phyloP scores from a whole-genome alignment of 306 rosid genomes.

The Adenanthera pavonina region DNA sequence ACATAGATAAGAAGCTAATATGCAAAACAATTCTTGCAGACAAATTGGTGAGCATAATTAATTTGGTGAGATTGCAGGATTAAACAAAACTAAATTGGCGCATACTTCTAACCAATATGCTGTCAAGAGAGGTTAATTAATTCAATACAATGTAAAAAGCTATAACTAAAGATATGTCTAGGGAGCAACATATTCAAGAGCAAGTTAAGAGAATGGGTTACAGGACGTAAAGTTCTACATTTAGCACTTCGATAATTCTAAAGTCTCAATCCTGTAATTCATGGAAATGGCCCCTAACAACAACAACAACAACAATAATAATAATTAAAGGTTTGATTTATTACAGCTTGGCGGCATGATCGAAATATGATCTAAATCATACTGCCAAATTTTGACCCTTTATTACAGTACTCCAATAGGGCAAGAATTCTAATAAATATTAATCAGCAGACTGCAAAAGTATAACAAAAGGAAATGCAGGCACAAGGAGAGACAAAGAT shows the following conservation, averaged over 20 bases:
- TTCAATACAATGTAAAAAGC: neutral
- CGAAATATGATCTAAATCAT: neutral
- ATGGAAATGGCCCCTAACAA: neutral
- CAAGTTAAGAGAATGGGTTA: neutral
- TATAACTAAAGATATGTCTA: neutral
- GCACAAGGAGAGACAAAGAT: neutral
- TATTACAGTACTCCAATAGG: neutral
- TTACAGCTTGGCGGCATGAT: neutral
- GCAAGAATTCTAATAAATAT: neutral
- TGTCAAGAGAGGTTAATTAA: neutral
- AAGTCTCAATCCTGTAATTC: neutral
- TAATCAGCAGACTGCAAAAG: neutral
- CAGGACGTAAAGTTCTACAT: neutral
- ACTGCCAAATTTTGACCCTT: neutral
- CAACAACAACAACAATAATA: too few relatives aligned
- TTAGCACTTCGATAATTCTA: neutral
- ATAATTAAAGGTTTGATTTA: neutral
- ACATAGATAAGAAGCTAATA: neutral
- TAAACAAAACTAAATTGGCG: neutral
- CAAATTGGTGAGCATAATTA: too few relatives aligned
- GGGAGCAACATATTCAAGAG: neutral
- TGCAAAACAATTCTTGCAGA: neutral
- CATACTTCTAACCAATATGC: neutral
- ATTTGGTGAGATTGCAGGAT: too few relatives aligned
- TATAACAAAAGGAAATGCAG: neutral